Evolutionary conservation across 768 basidiomycete genomes (phyloP), one percentile per base, ranked within the genome.

Genomic region (Suillus luteus): DNA sequence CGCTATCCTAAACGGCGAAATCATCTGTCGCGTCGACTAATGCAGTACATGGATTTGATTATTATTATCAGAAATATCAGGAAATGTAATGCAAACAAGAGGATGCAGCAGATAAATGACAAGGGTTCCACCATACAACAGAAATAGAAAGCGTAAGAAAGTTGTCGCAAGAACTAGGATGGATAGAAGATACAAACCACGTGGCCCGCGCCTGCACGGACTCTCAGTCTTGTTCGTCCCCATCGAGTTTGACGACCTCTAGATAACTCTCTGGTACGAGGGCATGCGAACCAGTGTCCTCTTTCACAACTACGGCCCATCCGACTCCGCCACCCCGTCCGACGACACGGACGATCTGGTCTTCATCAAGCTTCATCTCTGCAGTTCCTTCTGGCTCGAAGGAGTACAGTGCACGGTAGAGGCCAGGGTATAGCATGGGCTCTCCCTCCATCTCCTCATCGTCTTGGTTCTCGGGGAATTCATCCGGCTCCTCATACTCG

Each of bases 201-300:
- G 24, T 41, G 24, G 40, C 57, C 27, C 40, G 57, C 38, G 38
- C 57, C 57, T 58, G 57, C 57, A 19, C 57, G 57, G 27, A 58
- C 27, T 27, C 22, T 58, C 38, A 58, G 4, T 68, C 67, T 10
- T 69, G 67, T 11, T 68, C 69, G 60, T 68, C 70, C 2, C 67
- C 67, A 27, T 74, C 71, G 27, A 84, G 68, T 69, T 78, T 80
- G 19, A 87, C 78, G 17, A 79, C 73, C 71, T 90, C 89, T 67
- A 93, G 70, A 77, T 93, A 92, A 64, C 89, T 86, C 75, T 92
- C 91, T 0, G 91, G 91, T 8, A 93, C 91, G 38, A 93, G 82
- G 8, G 89, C 90, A 75, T 91, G 89, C 6, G 75, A 70, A 15
- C 74, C 74, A n/a, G 70, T 74, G 55, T 75, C 81, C 41, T 74